Base-by-base conservation (phyloP, 352 stramenopile species). In the Thraustochytrium striatum region DNA sequence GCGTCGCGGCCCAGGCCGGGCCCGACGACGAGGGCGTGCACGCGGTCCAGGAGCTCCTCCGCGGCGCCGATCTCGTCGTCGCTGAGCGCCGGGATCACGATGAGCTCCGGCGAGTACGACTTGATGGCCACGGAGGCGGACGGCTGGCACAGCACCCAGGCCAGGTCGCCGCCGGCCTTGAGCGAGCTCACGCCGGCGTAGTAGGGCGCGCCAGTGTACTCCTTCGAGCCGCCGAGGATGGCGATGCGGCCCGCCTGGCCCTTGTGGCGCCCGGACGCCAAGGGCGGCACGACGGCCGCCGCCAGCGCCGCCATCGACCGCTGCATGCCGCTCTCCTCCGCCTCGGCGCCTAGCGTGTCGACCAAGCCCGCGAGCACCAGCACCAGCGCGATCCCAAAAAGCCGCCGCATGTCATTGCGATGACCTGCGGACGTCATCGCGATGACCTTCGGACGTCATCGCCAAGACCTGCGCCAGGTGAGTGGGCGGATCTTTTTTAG, bases 191-290 rank as follows among this genome's bases (percentile, higher is more conserved):
- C 91, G 5, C 91, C 94, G 0, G 95, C 94, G 85, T 98, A 99
- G 82, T 94, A 99, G 1, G 96, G 96, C 39, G 96, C 96, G 25
- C 96, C 96, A 11, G 95, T 98, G 87, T 98, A 99, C 83, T 96
- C 93, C 79, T 94, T 89, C 8, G 89, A 98, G n/a, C 96, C 96
- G 32, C 96, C 95, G 11, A 99, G 84, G 33, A 98, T 87, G 16
- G 90, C 96, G 30, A 99, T 85, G 35, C 89, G 82, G 30, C 90
- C 90, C 21, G 84, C 84, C 55, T 90, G 89, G 58, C 70, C 70
- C 58, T 80, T 75, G 52, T 75, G 65, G n/a, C 65, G 21, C 13
- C n/a, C 25, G 33, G n/a, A 33, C 25, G 32, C 68, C 13, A 75
- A 43, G 7, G 19, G 16, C 32, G 65, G 65, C 33, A 75, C 65